These are phyloP conservation scores for Ogataea pini DNA, from an alignment of 805 yeast species.

Conservation along the genomic window DNA sequence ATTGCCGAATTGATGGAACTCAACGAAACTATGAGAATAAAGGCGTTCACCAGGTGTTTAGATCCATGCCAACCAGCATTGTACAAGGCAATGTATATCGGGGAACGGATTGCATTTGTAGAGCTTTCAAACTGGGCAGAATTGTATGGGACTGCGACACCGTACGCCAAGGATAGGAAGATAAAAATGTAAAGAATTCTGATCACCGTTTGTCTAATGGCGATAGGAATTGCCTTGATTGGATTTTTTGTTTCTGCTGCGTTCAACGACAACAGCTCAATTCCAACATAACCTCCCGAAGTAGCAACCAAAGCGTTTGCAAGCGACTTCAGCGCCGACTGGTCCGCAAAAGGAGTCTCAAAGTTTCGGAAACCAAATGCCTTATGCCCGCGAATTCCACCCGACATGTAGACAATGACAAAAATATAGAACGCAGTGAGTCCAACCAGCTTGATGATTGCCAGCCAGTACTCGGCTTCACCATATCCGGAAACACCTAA, in stretches of 20 bases:
- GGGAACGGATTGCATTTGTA: slow-evolving; percentile 45
- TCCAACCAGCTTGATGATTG: slow-evolving; percentile 43
- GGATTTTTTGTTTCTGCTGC: slow-evolving; percentile 68
- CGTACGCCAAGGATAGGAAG: slow-evolving; percentile 56
- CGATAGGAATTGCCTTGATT: slow-evolving; percentile 54
- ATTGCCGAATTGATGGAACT: slow-evolving; percentile 72
- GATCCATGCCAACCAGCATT: slow-evolving; percentile 55
- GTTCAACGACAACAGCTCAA: slow-evolving; percentile 42
- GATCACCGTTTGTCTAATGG: slow-evolving; percentile 56
- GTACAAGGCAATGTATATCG: slow-evolving; percentile 49
- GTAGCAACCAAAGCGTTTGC: slow-evolving; percentile 29
- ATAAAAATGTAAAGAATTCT: slow-evolving; percentile 56
- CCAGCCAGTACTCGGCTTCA: slow-evolving; percentile 55
- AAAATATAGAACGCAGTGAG: slow-evolving; percentile 43
- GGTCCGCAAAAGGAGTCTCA: slow-evolving; percentile 17
- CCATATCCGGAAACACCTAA: slow-evolving; percentile 55
- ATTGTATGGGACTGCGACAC: slow-evolving; percentile 59
- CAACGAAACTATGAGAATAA: slow-evolving; percentile 61
- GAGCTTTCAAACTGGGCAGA: slow-evolving; percentile 45
- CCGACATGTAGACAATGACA: slow-evolving; percentile 36
- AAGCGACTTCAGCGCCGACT: slow-evolving; percentile 22
- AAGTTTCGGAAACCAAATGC: slow-evolving; percentile 23
- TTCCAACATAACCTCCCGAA: slow-evolving; percentile 29
- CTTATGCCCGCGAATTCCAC: slow-evolving; percentile 35
- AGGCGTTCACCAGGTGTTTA: slow-evolving; percentile 58